Conservation (phyloP, 768 basidiomycete genomes). For the Postia placenta region DNA sequence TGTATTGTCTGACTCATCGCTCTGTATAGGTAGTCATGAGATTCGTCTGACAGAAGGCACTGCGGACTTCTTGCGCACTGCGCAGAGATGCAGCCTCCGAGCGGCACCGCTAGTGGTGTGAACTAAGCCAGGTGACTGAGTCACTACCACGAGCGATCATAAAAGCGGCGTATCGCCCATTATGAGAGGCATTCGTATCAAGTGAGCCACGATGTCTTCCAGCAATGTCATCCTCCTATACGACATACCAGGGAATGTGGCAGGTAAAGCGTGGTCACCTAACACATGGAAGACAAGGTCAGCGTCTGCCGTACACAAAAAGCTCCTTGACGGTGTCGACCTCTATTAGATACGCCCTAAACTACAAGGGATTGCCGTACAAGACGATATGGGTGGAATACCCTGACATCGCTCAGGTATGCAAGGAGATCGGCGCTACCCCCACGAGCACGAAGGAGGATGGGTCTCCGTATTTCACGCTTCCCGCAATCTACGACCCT, state of each 20-base stretch:
- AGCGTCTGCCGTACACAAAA: not conserved
- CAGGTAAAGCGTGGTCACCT: conserved; percentile 10
- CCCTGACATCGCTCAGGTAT: conserved; percentile 36
- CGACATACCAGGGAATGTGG: conserved; percentile 13
- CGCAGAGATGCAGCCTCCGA: no score
- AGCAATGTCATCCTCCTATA: conserved; percentile 12
- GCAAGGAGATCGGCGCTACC: conserved; percentile 30
- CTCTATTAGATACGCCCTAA: conserved; percentile 23
- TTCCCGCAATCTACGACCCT: conserved; percentile 25
- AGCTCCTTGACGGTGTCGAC: not conserved
- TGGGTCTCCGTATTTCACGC: conserved; percentile 18
- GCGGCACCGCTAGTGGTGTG: no score
- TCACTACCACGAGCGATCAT: no score
- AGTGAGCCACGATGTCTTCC: not conserved
- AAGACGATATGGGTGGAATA: conserved; percentile 48
- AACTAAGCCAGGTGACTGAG: no score
- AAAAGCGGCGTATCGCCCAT: no score
- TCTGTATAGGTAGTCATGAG: no score
- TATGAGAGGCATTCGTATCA: no score
- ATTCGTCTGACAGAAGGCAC: no score
- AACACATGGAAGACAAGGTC: conserved; percentile 25
- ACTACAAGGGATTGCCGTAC: conserved; percentile 36
- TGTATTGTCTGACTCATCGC: no score
- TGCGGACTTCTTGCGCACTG: no score
- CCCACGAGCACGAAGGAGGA: conserved; percentile 27